Evolutionary conservation across 148 eudicot genomes (phyloP).

Genomic region (Fallopia convolvulus): DNA sequence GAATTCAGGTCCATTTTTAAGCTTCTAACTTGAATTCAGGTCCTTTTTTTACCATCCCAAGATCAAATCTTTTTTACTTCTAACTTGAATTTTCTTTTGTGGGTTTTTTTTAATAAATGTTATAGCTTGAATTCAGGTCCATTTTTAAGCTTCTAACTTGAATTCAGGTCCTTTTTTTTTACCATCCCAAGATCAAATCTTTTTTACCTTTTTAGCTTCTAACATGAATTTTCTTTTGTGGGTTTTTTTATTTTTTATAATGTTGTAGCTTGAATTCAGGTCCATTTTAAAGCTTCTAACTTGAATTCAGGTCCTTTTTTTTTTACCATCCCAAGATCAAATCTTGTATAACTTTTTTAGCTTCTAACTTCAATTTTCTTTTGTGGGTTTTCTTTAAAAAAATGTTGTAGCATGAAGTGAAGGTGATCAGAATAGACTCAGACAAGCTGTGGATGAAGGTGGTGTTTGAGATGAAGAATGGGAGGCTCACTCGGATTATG

Average conservation of each 20-base stretch:
- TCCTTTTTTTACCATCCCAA: no score
- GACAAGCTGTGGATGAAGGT: constrained; percentile 71
- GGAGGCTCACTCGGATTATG: constrained; percentile 47
- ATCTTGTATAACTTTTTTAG: background rate
- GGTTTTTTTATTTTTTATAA: background rate
- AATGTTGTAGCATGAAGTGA: constrained; percentile 54
- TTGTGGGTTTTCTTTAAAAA: background rate
- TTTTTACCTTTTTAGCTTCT: background rate
- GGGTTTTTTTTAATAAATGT: no score
- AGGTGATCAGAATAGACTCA: constrained; percentile 39
- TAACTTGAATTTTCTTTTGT: background rate
- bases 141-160: no score
- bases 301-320: no score
- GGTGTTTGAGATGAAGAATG: constrained; percentile 44
- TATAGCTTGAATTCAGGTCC: no score
- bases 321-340: no score
- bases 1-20: no score
- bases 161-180: no score
- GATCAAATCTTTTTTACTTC: background rate
- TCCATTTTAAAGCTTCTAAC: no score
- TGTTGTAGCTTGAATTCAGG: no score
- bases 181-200: no score
- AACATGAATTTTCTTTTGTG: background rate
- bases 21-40: no score
- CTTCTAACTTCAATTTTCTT: background rate